Evolutionary conservation across 2,329 filamentous ascomycete species (phyloP), one percentile per base, ranked within the genome.

Genomic region (Emmonsiellopsis sp.): DNA sequence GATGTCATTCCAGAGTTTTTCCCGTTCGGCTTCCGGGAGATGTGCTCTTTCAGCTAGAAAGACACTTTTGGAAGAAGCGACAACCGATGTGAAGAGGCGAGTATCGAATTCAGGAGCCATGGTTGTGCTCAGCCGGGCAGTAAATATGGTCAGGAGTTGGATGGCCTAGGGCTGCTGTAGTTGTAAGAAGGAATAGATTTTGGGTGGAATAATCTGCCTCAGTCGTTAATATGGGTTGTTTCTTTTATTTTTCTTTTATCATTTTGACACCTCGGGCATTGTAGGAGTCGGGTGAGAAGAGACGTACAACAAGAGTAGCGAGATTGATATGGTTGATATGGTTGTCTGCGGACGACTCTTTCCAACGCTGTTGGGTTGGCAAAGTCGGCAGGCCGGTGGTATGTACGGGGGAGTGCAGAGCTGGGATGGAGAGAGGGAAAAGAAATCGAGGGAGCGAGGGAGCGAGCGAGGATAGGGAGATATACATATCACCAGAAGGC

Each of bases 31-130:
- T 65, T 72, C 71, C 60, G 70, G 59, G 53, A 72, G 68, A 56
- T 72, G 65, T 60, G 68, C 64, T 55, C 68, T 62, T 56, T 68
- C 63, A 62, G 62, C 66, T 69, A 68, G 71, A 63, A 73, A 73
- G 42, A 61, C 63, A 46, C 71, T 67, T 59, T 68, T 68, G 58
- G 70, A 72, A 52, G 68, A 66, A 58, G 69, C 69, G 49, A 72
- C 70, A 53, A 68, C 69, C 59, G 66, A 63, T 44, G 63, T 67
- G 57, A 73, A 71, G 44, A 71, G 62, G 58, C 71, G 68, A 53
- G 72, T 66, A 57, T 62, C 63, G 58, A 64, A 65, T 55, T 62
- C 63, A 59, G 64, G 60, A 55, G 66, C 60, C 55, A 52, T 55
- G 14, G 40, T 36, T 10, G 17, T 45, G 42, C 8, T 31, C 21